Base-by-base conservation (phyloP, 495 filamentous ascomycete genomes). In the Penicillium alfredii region DNA sequence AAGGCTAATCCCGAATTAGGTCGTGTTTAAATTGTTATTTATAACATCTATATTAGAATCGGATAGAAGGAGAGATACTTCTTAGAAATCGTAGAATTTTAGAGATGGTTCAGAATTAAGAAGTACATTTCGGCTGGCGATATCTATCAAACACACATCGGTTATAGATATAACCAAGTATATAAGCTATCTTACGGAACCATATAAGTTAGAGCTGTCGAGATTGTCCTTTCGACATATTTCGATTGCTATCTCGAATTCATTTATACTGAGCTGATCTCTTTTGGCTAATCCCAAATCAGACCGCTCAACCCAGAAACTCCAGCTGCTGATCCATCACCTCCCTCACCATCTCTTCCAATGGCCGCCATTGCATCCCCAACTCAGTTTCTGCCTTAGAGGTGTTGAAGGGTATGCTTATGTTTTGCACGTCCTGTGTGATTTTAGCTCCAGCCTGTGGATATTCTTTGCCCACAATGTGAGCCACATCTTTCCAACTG, bases 311-410 rank as follows among this genome's bases (percentile, higher is more conserved):
- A n/a, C n/a, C n/a, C n/a, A 30, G 5, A 31, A 56, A 47, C 2
- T 28, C 42, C 6, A 63, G 28, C 37, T 66, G 63, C 40, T 66
- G 59, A 34, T 67, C 55, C 41, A 68, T 42, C 17, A 69, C 36
- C n/a, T 62, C 53, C 20, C 35, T 29, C 1, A 67, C 33, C 15
- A 60, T 63, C 32, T 55, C 38, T 26, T 65, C 54, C 21, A 52
- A 36, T 11, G 45, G 37, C 7, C 49, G 49, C 55, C 57, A 66
- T 33, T 56, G 23, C 17, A 69, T 56, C 13, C 58, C 61, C 30
- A 67, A 38, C 3, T 59, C 57, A 13, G 24, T 47, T 42, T 65
- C 51, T 3, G 77, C 77, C n/a, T 63, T 84, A 6, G 77, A 81
- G 24, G 68, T 71, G 3, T 74, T 73, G 0, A 58, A 73, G 14